Conservation (phyloP, 257 asterid genomes). For the Marsdenia floribunda region DNA sequence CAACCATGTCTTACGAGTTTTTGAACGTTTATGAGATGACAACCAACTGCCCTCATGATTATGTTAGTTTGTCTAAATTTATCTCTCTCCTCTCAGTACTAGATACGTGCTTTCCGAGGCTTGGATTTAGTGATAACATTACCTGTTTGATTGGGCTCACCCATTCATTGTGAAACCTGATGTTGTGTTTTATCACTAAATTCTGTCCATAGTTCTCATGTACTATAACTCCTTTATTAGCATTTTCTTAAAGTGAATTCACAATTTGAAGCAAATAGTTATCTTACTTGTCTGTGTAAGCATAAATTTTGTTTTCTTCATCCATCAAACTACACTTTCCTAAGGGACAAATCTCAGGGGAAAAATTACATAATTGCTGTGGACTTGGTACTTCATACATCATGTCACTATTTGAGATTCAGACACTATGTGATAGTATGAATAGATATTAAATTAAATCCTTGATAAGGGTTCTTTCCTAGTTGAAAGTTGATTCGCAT, state of each 20-base stretch:
- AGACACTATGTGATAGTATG: not conserved
- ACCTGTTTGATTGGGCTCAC: conserved; percentile 1
- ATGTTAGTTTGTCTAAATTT: not conserved
- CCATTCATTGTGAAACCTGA: not conserved
- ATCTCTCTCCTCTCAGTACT: not conserved
- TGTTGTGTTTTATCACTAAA: not conserved
- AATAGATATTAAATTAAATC: not conserved
- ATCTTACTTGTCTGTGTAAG: not conserved
- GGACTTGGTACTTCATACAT: not conserved
- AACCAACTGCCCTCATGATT: not conserved
- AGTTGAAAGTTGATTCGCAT: not conserved
- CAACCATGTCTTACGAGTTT: not conserved
- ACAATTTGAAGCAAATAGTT: too few species aligned
- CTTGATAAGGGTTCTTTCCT: not conserved
- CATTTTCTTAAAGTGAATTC: not conserved
- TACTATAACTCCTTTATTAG: not conserved
- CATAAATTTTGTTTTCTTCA: not conserved
- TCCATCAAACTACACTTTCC: not conserved
- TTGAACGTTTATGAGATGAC: not conserved
- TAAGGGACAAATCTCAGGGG: not conserved
- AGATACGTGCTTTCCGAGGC: not conserved
- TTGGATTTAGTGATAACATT: not conserved
- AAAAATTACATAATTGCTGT: not conserved
- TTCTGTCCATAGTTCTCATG: not conserved
- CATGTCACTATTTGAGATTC: not conserved